Base-by-base conservation (phyloP, 495 filamentous ascomycete species). In the Saxophila tyrrhenica region DNA sequence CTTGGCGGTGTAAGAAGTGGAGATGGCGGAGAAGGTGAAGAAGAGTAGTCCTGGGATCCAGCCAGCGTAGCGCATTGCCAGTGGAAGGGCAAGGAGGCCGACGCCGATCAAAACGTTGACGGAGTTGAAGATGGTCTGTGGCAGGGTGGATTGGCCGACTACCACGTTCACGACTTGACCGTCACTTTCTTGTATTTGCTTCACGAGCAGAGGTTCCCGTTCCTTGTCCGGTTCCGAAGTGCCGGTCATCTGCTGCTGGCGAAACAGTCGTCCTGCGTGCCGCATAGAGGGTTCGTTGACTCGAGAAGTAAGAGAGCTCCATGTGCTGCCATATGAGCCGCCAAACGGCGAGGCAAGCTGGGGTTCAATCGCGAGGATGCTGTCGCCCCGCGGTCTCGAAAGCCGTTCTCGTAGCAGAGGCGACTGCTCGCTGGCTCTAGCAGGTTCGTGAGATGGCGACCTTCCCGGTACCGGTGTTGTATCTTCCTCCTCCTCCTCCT, bases 101-200 rank as follows among this genome's bases (percentile, higher is more conserved):
- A 98, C 82, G 17, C 92, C 92, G 56, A 98, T 90, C 39, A 98
- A 70, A 35, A 95, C 87, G 64, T 98, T 98, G 50, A 94, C 89
- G 16, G 87, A 92, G 66, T 98, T 98, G 71, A 98, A 95, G 55
- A 96, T 76, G 0, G 92, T 97, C 71, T 98, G 92, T 1, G 91
- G 89, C 25, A 96, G 71, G 1, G 92, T 98, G 10, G 87, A 94
- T 73, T 91, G 89, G 35, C 92, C 92, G 54, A 92, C 79, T 7
- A 97, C 81, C 23, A 90, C 76, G 62, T 85, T 75, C 24, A 94
- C 80, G 17, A 89, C 73, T 54, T 85, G 87, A 22, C 92, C 92
- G 65, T 94, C 89, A 63, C 92, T 86, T 54, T 78, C 75, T 66
- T 94, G 83, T 7, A 95, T 78, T 64, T 87, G 81, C 68, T 87